Evolutionary conservation across 768 basidiomycete species (phyloP), one percentile per base, ranked within the genome.

Genomic region (Hericium alpestre): DNA sequence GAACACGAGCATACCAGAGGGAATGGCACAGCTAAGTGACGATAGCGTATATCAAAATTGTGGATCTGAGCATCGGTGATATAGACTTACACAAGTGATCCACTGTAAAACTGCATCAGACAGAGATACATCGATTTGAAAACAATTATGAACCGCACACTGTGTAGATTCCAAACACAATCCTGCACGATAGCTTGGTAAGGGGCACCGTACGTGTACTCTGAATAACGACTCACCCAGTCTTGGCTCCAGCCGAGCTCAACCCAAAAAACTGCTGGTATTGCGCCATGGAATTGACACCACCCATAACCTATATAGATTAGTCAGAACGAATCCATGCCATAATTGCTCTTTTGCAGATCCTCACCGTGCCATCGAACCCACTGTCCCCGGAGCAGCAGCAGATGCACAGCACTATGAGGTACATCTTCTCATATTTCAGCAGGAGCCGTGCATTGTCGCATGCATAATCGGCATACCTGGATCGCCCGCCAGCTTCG

Each of bases 151-250:
- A 39, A 16, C 38, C 41, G 32, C 65, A 64, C 54, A 79, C 69
- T 4, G 78, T 78, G 63, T 73, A 79, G 54, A 81, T 79, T 15
- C 79, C 79, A 60, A 79, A 81, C 25, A 80, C 76, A 46, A 80
- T 77, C 37, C 76, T 74, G 20, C 4, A 38, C 37, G 43, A 47
- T 27, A 15, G 32, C 52, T 52, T 11, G 15, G 43, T n/a, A 20
- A 18, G 13, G 48, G 32, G 9, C 32, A 32, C 8, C 32, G 32
- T 7, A 32, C 32, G 8, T 32, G 32, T 32, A 32, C 32, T 27
- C 12, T 53, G 38, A 39, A 51, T 38, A 37, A 57, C 46, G 4
- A 61, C 62, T 25, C 59, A 72, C 73, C 75, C 73, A 7, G 78
- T 79, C 58, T 71, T 72, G n/a, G 70, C 67, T 16, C 74, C 74